Evolutionary conservation across 169 alveolate genomes (phyloP), one percentile per base, ranked within the genome.

Genomic region (Plasmodium vinckei): DNA sequence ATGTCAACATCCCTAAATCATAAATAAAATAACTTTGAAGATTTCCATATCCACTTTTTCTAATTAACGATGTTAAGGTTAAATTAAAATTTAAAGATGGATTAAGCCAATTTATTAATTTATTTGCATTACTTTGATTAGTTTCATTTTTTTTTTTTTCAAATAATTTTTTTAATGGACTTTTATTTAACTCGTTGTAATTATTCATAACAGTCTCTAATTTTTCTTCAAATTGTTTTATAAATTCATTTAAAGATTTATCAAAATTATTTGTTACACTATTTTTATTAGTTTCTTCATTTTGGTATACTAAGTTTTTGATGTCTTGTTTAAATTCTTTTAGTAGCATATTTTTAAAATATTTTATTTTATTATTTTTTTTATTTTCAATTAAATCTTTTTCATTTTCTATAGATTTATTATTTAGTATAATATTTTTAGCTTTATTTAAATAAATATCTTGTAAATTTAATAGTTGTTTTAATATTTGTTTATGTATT

Each of bases 41-140:
- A 71, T 93, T 93, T 56, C 95, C 95, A n/a, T 64, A 69, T 5
- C 95, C 95, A 54, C 89, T 82, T 56, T 87, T 92, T 19, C 95
- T 89, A 39, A 93, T 64, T 77, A 93, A 71, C 9, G 92, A 90
- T 5, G 94, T 69, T 17, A 90, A 88, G 25, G 87, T 82, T 44
- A 90, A n/a, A 42, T 71, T 71, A 63, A 82, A 47, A 64, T 82
- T 69, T 46, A 82, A 39, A 0, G 87, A 69, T 10, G 87, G 84
- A 47, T 51, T 65, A 57, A 82, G 27, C 72, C 69, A 75, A 15
- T 19, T 73, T 25, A 59, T 59, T 5, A 5, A 42, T 33, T 73
- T 59, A 13, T 61, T 13, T n/a, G 10, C 21, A 7, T 15, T 6
- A 9, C n/a, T 27, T 19, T 15, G 27, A 10, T 60, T n/a, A 19